Evolutionary conservation across 1,284 basidiomycete genomes (phyloP).

Genomic region (Leccinum angustisporum): DNA sequence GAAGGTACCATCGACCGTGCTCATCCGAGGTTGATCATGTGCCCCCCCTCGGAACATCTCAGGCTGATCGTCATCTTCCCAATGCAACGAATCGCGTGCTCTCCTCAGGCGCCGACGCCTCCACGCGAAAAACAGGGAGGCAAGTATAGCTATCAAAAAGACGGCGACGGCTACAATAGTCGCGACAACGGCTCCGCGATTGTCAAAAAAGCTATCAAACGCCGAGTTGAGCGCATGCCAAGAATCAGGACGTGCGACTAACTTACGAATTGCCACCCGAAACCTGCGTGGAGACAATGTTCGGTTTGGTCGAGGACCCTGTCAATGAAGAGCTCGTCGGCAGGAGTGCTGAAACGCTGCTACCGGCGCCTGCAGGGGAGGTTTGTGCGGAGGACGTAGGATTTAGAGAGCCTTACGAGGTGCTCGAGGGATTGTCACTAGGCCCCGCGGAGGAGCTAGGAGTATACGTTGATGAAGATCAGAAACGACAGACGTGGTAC

Average conservation of each 20-base stretch:
- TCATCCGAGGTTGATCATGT: conserved; percentile 16
- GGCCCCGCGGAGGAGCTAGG: background rate
- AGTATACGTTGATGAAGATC: background rate
- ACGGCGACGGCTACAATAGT: conserved; percentile 56
- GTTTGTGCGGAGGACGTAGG: conserved; percentile 1
- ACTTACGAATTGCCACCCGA: conserved; percentile 28
- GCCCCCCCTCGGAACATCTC: conserved; percentile 22
- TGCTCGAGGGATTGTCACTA: background rate
- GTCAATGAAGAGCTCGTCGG: conserved; percentile 36
- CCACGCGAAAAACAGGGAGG: conserved; percentile 39
- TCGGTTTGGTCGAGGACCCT: conserved; percentile 41
- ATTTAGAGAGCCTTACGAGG: background rate
- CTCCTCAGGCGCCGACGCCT: conserved; percentile 40
- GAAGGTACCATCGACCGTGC: conserved; percentile 1
- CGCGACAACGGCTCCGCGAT: conserved; percentile 55
- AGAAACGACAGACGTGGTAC: background rate
- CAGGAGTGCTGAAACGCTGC: conserved; percentile 41
- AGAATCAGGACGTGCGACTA: background rate
- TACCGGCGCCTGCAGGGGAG: conserved; percentile 21
- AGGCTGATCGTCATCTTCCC: conserved; percentile 32
- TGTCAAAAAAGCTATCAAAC: conserved; percentile 48
- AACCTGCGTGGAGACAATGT: conserved; percentile 47
- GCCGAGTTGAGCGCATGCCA: background rate
- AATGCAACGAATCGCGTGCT: conserved; percentile 37
- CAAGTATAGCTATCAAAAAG: conserved; percentile 37